Conservation (phyloP, 2,329 filamentous ascomycete species). For the Parafenestella ontariensis region DNA sequence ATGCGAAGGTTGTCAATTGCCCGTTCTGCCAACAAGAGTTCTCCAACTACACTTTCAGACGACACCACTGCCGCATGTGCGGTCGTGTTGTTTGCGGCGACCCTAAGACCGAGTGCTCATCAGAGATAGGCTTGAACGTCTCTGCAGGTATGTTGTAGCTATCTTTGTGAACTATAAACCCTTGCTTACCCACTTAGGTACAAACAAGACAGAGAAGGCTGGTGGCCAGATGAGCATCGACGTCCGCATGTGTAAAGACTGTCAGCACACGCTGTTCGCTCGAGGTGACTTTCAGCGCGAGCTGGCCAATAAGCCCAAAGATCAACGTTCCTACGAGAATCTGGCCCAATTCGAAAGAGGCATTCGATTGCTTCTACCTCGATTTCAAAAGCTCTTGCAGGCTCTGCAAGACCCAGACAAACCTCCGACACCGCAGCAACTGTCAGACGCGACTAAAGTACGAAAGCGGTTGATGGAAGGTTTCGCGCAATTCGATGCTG, state of each 20-base stretch:
- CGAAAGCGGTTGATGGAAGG: conserved; percentile 89
- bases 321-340: conserved; percentile 83
- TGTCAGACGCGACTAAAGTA: conserved; percentile 85
- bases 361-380: conserved; percentile 80
- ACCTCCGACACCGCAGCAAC: conserved; percentile 71
- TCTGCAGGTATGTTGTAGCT: conserved; percentile 62
- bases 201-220: conserved; percentile 51
- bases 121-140: conserved; percentile 81
- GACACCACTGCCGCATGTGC: conserved; percentile 94
- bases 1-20: conserved; percentile 78
- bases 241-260: conserved; percentile 91
- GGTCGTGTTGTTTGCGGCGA: conserved; percentile 94
- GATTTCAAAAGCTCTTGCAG: conserved; percentile 79
- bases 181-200: conserved; percentile 21
- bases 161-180: not conserved
- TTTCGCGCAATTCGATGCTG: conserved; percentile 85
- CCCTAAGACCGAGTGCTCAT: conserved; percentile 81
- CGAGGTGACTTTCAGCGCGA: conserved; percentile 80
- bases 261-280: conserved; percentile 73
- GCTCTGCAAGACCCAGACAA: conserved; percentile 75
- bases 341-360: conserved; percentile 86
- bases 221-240: conserved; percentile 72
- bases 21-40: conserved; percentile 98
- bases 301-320: conserved; percentile 70
- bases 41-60: conserved; percentile 86